These are phyloP conservation scores for Amanita muscaria DNA, from an alignment of 768 basidiomycete species.

Conservation along the genomic window DNA sequence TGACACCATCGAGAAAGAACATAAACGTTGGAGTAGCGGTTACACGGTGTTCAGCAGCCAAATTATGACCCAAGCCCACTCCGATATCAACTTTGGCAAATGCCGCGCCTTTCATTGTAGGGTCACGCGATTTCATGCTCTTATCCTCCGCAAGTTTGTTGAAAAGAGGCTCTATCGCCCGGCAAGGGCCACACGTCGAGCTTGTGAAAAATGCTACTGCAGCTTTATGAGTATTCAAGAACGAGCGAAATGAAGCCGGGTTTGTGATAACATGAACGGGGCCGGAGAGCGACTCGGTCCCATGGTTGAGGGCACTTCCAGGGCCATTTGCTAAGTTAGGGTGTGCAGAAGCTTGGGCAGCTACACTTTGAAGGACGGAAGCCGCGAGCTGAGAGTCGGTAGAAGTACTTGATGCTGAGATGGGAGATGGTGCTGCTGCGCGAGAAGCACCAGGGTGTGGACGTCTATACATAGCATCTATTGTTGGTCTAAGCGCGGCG, in stretches of 20 bases:
- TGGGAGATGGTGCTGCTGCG: constrained; percentile 22
- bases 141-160: constrained; percentile 68
- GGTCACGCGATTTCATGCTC: constrained; percentile 16
- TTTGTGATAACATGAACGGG: constrained; percentile 72
- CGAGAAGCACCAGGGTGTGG: constrained; percentile 38
- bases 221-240: constrained; percentile 58
- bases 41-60: constrained; percentile 60
- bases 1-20: constrained; percentile 72
- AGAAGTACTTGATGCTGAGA: constrained; percentile 22
- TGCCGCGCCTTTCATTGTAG: constrained; percentile 41
- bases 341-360: constrained; percentile 35
- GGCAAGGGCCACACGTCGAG: constrained; percentile 68
- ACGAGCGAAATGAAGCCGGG: constrained; percentile 56
- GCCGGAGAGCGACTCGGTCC: constrained; percentile 44
- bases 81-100: constrained; percentile 84
- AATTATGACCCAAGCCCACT: constrained; percentile 49
- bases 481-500: constrained; percentile 76
- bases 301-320: constrained; percentile 21
- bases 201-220: constrained; percentile 80
- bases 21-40: constrained; percentile 82
- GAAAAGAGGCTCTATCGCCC: constrained; percentile 77
- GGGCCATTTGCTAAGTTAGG: constrained; percentile 14
- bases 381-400: constrained; percentile 43
- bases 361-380: constrained; percentile 49
- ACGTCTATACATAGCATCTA: constrained; percentile 80